Evolutionary conservation across 768 basidiomycete genomes (phyloP).

Genomic region (Lactarius psammicola): DNA sequence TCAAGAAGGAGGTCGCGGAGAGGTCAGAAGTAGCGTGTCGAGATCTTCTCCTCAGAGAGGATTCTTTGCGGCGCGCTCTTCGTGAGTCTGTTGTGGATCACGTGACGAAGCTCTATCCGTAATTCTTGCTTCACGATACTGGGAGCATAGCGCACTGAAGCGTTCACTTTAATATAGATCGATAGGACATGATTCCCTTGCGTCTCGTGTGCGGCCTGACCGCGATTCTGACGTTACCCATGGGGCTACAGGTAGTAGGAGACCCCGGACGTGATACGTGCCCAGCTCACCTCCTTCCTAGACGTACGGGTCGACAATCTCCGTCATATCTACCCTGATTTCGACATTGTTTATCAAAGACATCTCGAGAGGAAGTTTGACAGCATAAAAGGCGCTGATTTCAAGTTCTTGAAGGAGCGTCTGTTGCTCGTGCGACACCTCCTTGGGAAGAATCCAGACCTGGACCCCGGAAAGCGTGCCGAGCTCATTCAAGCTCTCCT

Average conservation of each 20-base stretch:
- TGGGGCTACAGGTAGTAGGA: background rate
- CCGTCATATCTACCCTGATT: background rate
- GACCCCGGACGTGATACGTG: too few species aligned
- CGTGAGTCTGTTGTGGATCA: background rate
- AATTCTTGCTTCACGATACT: background rate
- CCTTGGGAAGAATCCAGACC: background rate
- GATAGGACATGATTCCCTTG: background rate
- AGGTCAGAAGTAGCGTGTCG: background rate
- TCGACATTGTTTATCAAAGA: background rate
- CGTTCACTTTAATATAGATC: background rate
- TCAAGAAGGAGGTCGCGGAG: background rate
- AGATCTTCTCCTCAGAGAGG: background rate
- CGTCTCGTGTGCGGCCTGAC: background rate
- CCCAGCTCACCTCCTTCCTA: background rate
- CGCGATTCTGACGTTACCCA: background rate
- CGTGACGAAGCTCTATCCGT: background rate
- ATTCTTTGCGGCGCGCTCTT: background rate
- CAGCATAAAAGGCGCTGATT: background rate
- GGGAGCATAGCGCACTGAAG: background rate
- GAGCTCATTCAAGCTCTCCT: background rate
- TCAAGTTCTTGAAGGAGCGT: constrained; percentile 1
- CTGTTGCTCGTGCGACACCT: background rate
- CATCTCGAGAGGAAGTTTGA: background rate
- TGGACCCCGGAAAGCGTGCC: background rate
- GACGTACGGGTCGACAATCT: background rate